A percentile compares a stretch with the other conserved stretches of the same genome.
phyloP scores from a whole-genome alignment of 176 grass and related monocot genomes.

The Thalia dealbata region DNA sequence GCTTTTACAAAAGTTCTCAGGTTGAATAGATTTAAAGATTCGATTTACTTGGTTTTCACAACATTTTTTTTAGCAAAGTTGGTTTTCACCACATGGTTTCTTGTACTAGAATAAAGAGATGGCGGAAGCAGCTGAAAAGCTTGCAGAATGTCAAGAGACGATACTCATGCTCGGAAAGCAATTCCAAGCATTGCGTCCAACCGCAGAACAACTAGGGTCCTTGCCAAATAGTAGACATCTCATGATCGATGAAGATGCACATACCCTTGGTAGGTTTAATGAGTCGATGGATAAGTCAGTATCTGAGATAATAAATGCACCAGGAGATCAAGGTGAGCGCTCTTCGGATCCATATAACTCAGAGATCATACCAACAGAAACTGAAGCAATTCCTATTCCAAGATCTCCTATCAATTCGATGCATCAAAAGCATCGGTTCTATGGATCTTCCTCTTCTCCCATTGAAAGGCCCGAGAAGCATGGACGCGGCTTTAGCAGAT shows the following conservation, averaged over 20 bases:
- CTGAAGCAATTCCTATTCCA: constrained; percentile 38
- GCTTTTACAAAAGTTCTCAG: neutral
- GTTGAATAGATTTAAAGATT: neutral
- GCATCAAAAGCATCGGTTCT: constrained; percentile 59
- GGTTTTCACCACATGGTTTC: neutral
- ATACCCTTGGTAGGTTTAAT: constrained; percentile 14
- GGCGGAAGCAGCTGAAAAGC: constrained; percentile 77
- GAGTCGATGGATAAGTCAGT: constrained; percentile 28
- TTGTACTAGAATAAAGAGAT: constrained; percentile 67
- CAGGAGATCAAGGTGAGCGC: constrained; percentile 33
- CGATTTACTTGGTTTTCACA: neutral
- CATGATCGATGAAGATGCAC: constrained; percentile 43
- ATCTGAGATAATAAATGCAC: constrained; percentile 28
- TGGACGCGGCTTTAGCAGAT: constrained; percentile 70
- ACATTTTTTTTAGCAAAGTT: neutral
- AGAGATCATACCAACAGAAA: constrained; percentile 31
- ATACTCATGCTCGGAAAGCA: constrained; percentile 84
- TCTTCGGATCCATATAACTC: constrained; percentile 47
- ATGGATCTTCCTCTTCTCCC: constrained; percentile 51
- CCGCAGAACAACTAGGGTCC: constrained; percentile 39
- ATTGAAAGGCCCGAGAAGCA: constrained; percentile 53
- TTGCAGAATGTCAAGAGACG: constrained; percentile 88
- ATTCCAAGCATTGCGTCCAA: constrained; percentile 73
- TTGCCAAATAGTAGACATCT: constrained; percentile 39
- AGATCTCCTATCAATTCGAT: constrained; percentile 59